Evolutionary conservation across 108 stramenopile genomes (phyloP), one percentile per base, ranked within the genome.

Genomic region (Nitzschia sp.): DNA sequence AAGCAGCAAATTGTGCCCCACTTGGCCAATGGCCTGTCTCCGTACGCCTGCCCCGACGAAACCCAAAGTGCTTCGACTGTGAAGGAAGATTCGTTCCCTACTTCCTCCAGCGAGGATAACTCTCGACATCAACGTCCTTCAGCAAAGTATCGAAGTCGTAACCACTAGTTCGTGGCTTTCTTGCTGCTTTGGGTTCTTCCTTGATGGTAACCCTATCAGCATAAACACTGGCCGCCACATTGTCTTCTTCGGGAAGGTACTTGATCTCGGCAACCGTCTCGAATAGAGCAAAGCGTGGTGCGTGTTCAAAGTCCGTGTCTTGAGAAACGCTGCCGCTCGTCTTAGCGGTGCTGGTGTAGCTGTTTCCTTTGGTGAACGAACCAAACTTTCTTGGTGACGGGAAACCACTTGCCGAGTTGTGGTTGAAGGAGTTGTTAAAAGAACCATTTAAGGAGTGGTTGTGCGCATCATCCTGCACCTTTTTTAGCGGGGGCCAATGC

Each of bases 231-330:
- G 59, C 59, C 18, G 59, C 59, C 13, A 18, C n/a, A 19, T 38
- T 28, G 30, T 61, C 59, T 3, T 42, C 59, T 3, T 42, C 59
- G 13, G 57, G 57, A 6, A 61, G 21, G 36, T 61, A 61, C 23
- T 61, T 8, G 59, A 61, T 61, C 35, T 61, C 59, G 9, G 59
- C 59, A 33, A 38, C 38, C 26, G n/a, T 61, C 2, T 61, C 59
- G 23, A 61, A 61, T 15, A 61, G 30, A 3, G 9, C 18, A 19
- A 61, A 38, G 33, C 59, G 59, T 24, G 59, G 59, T 5, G 13
- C 59, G 9, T 23, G 35, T 17, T 61, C 59, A 42, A 61, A 61
- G 29, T 61, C 59, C 18, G 36, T 19, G 15, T 3, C 51, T 9
- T 29, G 11, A 28, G 56, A 11, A 25, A 9, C 38, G 38, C 9